phyloP scores from a whole-genome alignment of 345 rosid genomes.

The Aquilaria yunnanensis region DNA sequence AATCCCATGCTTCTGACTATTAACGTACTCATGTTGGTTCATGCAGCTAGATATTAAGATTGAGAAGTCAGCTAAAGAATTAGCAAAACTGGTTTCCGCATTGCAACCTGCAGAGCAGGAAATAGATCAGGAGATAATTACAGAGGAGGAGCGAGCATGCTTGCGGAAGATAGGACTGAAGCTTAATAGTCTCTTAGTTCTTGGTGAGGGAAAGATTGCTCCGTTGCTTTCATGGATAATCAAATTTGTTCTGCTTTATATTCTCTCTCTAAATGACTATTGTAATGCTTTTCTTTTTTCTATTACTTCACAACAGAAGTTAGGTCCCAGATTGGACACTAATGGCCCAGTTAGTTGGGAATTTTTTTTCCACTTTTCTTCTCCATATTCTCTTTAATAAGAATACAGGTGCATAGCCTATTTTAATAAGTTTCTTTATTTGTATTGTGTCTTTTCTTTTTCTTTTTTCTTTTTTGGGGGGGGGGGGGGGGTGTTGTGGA shows the following conservation, averaged over 20 bases:
- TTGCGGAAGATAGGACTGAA: slow-evolving; percentile 63
- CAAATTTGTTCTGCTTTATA: background rate
- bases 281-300: background rate
- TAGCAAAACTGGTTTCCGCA: slow-evolving; percentile 46
- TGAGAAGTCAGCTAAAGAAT: slow-evolving; percentile 39
- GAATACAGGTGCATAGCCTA: too few species aligned
- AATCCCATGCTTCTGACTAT: slow-evolving; percentile 1
- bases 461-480: too few species aligned
- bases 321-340: too few species aligned
- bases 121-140: slow-evolving; percentile 54
- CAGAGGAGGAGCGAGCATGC: slow-evolving; percentile 76
- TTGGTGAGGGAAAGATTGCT: slow-evolving; percentile 45
- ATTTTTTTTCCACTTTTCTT: too few species aligned
- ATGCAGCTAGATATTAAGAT: slow-evolving; percentile 64
- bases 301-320: too few species aligned
- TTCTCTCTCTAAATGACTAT: background rate
- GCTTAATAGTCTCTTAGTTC: slow-evolving; percentile 56
- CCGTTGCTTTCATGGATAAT: slow-evolving; percentile 1
- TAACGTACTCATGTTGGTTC: slow-evolving; percentile 9
- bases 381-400: too few species aligned
- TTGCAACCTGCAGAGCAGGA: slow-evolving; percentile 44
- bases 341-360: too few species aligned
- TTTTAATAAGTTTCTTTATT: too few species aligned
- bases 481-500: too few species aligned
- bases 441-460: too few species aligned